Percentiles rank a stretch among this genome's conserved stretches.
phyloP scores from a whole-genome alignment of 2,329 filamentous ascomycete genomes.

The Xylariales sp. region DNA sequence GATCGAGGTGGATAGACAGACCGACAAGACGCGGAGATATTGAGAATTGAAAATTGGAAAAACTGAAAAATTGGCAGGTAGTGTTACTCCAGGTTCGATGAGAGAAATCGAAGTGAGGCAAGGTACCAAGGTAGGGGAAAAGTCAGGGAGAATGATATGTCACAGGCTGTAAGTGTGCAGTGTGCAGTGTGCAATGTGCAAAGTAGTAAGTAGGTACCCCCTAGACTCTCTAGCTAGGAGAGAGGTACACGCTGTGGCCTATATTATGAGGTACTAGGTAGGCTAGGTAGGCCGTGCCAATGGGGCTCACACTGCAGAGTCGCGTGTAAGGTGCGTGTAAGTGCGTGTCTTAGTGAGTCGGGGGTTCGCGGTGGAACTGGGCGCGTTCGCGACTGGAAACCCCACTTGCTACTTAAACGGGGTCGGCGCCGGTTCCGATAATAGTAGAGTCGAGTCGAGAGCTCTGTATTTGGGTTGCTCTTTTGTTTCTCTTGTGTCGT shows the following conservation, averaged over 20 bases:
- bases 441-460: not conserved
- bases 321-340: slow-evolving; percentile 41
- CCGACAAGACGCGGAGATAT: slow-evolving; percentile 28
- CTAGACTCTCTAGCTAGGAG: too few species aligned
- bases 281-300: slow-evolving; percentile 33
- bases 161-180: too few species aligned
- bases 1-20: not conserved
- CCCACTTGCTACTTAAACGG: slow-evolving; percentile 19
- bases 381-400: slow-evolving; percentile 38
- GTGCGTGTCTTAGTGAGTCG: slow-evolving; percentile 36
- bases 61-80: slow-evolving; percentile 1
- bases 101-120: too few species aligned
- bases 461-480: not conserved
- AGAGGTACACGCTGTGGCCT: not conserved
- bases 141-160: too few species aligned
- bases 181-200: slow-evolving; percentile 4
- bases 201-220: not conserved
- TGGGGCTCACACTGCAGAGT: slow-evolving; percentile 38
- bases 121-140: too few species aligned
- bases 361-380: slow-evolving; percentile 36
- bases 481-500: not conserved
- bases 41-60: not conserved
- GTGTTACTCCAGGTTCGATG: slow-evolving; percentile 31
- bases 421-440: slow-evolving; percentile 18
- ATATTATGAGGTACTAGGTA: not conserved